Percentiles rank a stretch among this genome's conserved stretches.
phyloP scores from a whole-genome alignment of 1,139 yeast genomes.

The Diutina rugosa region DNA sequence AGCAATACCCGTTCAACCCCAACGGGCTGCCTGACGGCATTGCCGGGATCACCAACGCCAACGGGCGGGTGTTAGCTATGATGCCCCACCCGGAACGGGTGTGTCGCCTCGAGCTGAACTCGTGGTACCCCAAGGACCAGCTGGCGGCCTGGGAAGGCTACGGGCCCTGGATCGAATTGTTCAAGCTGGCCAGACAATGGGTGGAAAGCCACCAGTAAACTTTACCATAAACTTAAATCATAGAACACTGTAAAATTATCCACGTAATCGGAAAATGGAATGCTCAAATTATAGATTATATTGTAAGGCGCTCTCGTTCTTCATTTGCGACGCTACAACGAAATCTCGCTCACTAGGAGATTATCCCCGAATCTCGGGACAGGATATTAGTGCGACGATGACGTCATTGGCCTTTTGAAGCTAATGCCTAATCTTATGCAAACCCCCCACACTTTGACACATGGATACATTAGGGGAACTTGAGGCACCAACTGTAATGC shows the following conservation, averaged over 20 bases:
- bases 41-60: slow-evolving; percentile 80
- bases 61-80: slow-evolving; percentile 94
- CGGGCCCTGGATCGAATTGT: slow-evolving; percentile 94
- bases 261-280: no score
- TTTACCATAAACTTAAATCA: background rate
- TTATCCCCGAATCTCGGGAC: no score
- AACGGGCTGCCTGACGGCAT: slow-evolving; percentile 93
- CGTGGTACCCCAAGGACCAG: slow-evolving; percentile 75
- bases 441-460: no score
- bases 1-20: slow-evolving; percentile 85
- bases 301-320: no score
- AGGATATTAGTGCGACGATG: no score
- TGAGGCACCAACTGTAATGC: no score
- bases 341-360: no score
- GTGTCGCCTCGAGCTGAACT: slow-evolving; percentile 73
- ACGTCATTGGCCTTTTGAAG: no score
- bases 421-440: no score
- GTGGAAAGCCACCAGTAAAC: slow-evolving; percentile 27
- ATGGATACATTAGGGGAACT: no score
- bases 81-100: slow-evolving; percentile 99
- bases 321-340: no score
- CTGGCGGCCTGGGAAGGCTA: slow-evolving; percentile 53
- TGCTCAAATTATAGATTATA: no score
- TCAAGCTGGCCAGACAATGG: slow-evolving; percentile 92
- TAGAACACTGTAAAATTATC: background rate